Base-by-base conservation (phyloP, 768 basidiomycete genomes). In the Naganishia vishniacii region DNA sequence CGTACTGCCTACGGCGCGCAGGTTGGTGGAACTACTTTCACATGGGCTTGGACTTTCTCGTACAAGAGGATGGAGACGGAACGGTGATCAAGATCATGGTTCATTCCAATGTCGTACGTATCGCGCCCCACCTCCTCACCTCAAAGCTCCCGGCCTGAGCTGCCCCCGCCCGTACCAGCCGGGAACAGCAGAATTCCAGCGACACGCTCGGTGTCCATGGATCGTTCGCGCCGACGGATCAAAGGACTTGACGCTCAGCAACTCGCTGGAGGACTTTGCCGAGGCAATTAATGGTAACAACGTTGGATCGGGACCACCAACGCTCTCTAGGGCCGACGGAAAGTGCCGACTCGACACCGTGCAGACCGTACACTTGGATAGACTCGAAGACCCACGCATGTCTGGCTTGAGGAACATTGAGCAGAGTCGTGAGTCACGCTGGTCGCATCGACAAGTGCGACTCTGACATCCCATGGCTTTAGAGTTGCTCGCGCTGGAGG, bases 171-270 rank as follows among this genome's bases (percentile, higher is more conserved):
- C 8, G 7, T 25, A 31, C 28, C 59, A 94, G 91, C 88, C 89
- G 31, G 91, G 91, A 6, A 86, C 91, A 0, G 86, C 91, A 4
- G 78, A 91, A 25, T 95, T 95, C 72, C 91, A 95, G 73, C 82
- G 86, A 13, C 91, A 93, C 74, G 89, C 91, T 71, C 86, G 91
- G 37, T 94, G 91, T 76, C 88, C 86, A 44, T 95, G 91, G 91
- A 85, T 88, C 72, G 82, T 95, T 64, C 32, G 62, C 47, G 11
- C 56, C 64, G 23, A 67, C 69, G 40, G 64, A 69, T 15, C 49
- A 31, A 8, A 45, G 66, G 44, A 67, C 46, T 26, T 65, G 67
- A 25, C 49, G 61, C 67, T 32, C 48, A 23, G 86, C 89, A 60
- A 81, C 81, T 32, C 79, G 89, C 31, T 86, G 84, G 6, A 75